phyloP scores from a whole-genome alignment of 140 eudicot genomes.

The Oenanthe javanica region DNA sequence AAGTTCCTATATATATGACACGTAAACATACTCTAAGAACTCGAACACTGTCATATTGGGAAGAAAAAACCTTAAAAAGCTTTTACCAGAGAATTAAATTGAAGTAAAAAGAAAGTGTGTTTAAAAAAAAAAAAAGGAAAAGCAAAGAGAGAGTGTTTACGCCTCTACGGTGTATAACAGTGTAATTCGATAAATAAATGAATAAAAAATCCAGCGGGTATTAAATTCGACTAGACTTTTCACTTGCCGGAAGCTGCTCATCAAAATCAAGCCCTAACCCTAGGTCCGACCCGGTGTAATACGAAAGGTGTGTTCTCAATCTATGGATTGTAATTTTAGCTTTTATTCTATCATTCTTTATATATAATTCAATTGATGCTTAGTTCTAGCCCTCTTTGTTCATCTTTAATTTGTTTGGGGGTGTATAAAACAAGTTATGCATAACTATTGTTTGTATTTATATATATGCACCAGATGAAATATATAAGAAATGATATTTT shows the following conservation, averaged over 20 bases:
- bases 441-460: background rate
- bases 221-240: background rate
- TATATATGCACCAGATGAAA: background rate
- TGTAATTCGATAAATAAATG: no score
- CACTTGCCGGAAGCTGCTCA: background rate
- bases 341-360: background rate
- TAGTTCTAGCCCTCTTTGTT: background rate
- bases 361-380: background rate
- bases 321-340: background rate
- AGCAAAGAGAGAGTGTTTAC: no score
- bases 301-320: background rate
- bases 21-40: no score
- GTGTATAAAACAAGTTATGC: background rate
- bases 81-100: no score
- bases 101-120: no score
- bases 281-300: background rate
- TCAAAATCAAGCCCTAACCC: background rate
- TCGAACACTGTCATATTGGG: no score
- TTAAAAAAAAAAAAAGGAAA: no score
- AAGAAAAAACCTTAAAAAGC: no score
- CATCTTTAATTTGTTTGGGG: background rate
- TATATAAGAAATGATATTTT: background rate
- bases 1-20: no score
- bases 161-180: no score
- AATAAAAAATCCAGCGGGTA: background rate